A percentile compares a stretch with the other conserved stretches of the same genome.
Evolutionary conservation across 1,284 basidiomycete species (phyloP).

Genomic region (Caloboletus firmus): DNA sequence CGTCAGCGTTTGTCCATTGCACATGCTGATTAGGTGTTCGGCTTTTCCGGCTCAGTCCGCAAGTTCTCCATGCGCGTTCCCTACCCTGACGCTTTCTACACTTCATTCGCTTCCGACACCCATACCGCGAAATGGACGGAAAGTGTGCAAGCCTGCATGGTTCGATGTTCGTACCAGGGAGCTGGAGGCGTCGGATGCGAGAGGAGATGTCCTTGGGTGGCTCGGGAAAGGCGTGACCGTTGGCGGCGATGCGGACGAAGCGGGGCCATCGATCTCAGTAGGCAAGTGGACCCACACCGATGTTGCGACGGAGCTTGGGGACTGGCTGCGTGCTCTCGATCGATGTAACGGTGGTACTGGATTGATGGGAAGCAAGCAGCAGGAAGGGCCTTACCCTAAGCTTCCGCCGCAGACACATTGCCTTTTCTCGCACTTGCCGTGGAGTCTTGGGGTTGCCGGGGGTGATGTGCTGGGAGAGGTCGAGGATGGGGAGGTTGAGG

Average conservation of each 20-base stretch:
- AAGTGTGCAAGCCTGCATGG: constrained; percentile 74
- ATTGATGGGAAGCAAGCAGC: constrained; percentile 20
- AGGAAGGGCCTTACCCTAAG: not conserved
- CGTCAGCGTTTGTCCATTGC: not conserved
- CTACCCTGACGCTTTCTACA: constrained; percentile 74
- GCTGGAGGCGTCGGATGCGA: constrained; percentile 56
- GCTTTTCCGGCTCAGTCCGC: constrained; percentile 60
- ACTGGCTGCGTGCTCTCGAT: constrained; percentile 51
- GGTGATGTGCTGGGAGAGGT: constrained; percentile 33
- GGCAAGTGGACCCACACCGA: constrained; percentile 55
- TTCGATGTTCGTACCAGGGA: constrained; percentile 59
- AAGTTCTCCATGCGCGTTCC: constrained; percentile 80
- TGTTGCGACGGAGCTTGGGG: constrained; percentile 61
- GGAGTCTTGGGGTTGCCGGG: constrained; percentile 35
- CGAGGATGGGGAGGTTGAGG: constrained; percentile 27
- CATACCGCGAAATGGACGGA: constrained; percentile 75
- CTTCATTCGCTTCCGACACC: constrained; percentile 86
- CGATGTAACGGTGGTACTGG: constrained; percentile 11
- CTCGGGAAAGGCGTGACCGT: constrained; percentile 34
- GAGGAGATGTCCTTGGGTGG: constrained; percentile 60
- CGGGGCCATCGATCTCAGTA: constrained; percentile 25
- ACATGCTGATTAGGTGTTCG: not conserved
- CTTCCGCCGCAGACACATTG: constrained; percentile 46
- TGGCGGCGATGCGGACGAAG: constrained; percentile 17
- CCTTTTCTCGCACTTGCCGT: constrained; percentile 56